phyloP scores from a whole-genome alignment of 305 asterid species.

The Stenogyne calaminthoides region DNA sequence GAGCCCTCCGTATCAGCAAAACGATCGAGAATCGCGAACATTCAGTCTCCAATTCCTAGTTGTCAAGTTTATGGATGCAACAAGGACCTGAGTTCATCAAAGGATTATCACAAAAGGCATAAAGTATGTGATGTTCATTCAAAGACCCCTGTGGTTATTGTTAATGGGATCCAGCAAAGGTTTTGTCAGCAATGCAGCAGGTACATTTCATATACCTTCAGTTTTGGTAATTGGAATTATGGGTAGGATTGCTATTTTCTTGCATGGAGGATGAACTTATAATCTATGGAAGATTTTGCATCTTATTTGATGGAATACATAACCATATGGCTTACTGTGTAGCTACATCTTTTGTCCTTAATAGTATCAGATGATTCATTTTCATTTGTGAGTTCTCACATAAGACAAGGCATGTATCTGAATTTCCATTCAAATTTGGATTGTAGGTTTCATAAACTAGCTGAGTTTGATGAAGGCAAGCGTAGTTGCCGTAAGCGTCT shows the following conservation, averaged over 20 bases:
- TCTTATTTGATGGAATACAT: neutral
- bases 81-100: constrained; percentile 60
- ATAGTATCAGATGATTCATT: too few species aligned
- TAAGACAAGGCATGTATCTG: neutral
- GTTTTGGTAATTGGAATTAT: neutral
- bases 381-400: too few species aligned
- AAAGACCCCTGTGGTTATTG: constrained; percentile 60
- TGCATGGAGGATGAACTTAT: neutral
- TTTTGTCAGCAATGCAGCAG: constrained; percentile 88
- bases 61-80: constrained; percentile 70
- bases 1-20: constrained; percentile 41
- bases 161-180: constrained; percentile 61
- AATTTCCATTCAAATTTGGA: neutral
- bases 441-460: constrained; percentile 62
- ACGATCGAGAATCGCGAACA: constrained; percentile 36
- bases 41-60: constrained; percentile 38
- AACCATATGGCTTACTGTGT: too few species aligned
- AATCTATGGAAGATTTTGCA: neutral
- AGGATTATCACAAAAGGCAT: constrained; percentile 72
- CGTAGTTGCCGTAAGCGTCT: constrained; percentile 78
- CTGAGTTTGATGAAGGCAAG: constrained; percentile 66
- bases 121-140: constrained; percentile 71
- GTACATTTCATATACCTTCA: constrained; percentile 27
- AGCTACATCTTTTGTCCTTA: too few species aligned
- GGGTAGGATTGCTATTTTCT: neutral